These are phyloP conservation scores for Fusarium transvaalense DNA, from an alignment of 2,329 filamentous ascomycete species.

Conservation along the genomic window DNA sequence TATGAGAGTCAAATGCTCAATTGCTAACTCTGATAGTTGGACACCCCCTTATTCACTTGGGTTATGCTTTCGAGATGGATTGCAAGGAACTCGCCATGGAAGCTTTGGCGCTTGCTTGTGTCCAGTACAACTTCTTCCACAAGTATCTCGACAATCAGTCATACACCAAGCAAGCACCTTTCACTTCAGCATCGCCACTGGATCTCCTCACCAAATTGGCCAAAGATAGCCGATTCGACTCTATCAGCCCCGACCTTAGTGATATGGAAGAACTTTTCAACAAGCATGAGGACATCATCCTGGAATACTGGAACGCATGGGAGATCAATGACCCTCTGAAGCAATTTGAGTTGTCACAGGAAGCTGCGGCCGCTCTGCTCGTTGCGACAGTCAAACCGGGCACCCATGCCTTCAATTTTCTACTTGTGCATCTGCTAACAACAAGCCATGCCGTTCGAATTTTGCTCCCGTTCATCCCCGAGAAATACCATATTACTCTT, in stretches of 20 bases:
- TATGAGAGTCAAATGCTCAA: not conserved
- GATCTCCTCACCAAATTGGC: constrained; percentile 79
- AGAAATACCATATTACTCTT: constrained; percentile 77
- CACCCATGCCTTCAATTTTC: constrained; percentile 81
- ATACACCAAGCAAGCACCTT: constrained; percentile 74
- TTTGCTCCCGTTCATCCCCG: constrained; percentile 81
- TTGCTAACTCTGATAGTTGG: constrained; percentile 69
- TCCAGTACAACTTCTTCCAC: constrained; percentile 70
- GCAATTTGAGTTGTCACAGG: constrained; percentile 80
- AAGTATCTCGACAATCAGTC: constrained; percentile 78
- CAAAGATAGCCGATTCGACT: constrained; percentile 77
- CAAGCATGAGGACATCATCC: constrained; percentile 74
- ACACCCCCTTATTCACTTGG: constrained; percentile 93
- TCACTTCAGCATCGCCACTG: constrained; percentile 71
- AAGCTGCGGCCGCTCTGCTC: constrained; percentile 71
- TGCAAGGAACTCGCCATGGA: constrained; percentile 91
- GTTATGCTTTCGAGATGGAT: constrained; percentile 91
- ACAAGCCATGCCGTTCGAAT: constrained; percentile 91
- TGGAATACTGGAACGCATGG: constrained; percentile 96
- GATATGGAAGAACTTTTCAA: constrained; percentile 78
- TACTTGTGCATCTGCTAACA: constrained; percentile 84
- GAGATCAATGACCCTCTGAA: constrained; percentile 74
- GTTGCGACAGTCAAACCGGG: constrained; percentile 70
- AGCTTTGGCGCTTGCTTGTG: constrained; percentile 77
- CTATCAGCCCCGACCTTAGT: constrained; percentile 64